phyloP scores from a whole-genome alignment of 345 rosid species.

The Capsella bursapastoris region DNA sequence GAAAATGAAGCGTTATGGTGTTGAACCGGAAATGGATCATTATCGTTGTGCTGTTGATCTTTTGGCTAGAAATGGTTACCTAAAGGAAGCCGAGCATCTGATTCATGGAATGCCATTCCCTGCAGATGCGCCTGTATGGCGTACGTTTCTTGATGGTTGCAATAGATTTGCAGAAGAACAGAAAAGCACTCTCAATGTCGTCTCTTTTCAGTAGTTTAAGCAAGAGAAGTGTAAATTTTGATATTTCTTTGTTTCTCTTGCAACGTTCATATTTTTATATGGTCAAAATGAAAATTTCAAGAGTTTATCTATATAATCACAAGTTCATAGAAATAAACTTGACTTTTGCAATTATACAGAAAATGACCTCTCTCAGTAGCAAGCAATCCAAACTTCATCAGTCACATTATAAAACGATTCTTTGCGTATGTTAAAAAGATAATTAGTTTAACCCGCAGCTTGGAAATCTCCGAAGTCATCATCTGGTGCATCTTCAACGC shows the following conservation, averaged over 20 bases:
- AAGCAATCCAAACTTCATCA: conserved; percentile 36
- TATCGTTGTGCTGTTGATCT: conserved; percentile 76
- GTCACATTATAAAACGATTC: conserved; percentile 35
- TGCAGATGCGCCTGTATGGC: conserved; percentile 69
- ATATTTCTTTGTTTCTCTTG: conserved; percentile 3
- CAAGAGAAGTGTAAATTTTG: background rate
- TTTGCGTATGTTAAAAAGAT: conserved; percentile 32
- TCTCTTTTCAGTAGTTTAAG: conserved; percentile 14
- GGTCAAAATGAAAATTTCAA: background rate
- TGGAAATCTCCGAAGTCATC: conserved; percentile 99
- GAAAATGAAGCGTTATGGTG: conserved; percentile 58
- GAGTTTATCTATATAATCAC: conserved; percentile 2
- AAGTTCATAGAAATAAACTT: conserved; percentile 28
- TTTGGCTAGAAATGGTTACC: conserved; percentile 62
- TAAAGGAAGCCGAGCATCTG: conserved; percentile 68
- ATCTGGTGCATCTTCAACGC: conserved; percentile 58
- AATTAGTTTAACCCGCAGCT: conserved; percentile 57
- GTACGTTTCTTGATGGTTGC: conserved; percentile 78
- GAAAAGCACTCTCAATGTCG: conserved; percentile 25
- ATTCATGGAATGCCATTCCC: conserved; percentile 74
- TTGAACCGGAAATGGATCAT: conserved; percentile 77
- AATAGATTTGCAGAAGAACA: conserved; percentile 46
- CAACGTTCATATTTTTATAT: background rate
- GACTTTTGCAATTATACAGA: conserved; percentile 33
- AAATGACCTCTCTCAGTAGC: conserved; percentile 27